Evolutionary conservation across 2,329 filamentous ascomycete genomes (phyloP), one percentile per base, ranked within the genome.

Genomic region (Cladosporium oxysporum): DNA sequence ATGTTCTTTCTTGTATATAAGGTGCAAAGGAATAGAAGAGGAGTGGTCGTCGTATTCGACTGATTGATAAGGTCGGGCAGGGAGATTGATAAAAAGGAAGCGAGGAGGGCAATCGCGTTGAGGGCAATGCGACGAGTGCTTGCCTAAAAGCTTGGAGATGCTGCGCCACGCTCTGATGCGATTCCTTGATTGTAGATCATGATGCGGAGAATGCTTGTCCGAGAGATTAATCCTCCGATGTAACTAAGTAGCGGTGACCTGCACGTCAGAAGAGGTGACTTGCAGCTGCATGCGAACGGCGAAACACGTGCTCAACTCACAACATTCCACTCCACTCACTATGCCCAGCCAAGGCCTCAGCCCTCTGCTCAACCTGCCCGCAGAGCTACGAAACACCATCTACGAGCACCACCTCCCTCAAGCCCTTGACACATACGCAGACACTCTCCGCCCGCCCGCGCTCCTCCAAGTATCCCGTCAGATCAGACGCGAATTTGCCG

Each of bases 371-470:
- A 50, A 63, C 29, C 69, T 73, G 26, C 71, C 72, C 21, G 64
- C 71, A n/a, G 72, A 74, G 61, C 69, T 74, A 28, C 70, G 71
- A 41, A 52, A 66, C 12, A 61, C 66, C 21, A 73, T 73, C 65
- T 73, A 70, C 68, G 66, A 70, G 29, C 59, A 58, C 41, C 68
- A 65, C 8, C 71, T 75, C 33, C 69, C 65, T n/a, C 18, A 66
- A 47, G 55, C 64, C 49, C 49, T 69, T 37, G 29, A 58, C 14
- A 2, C 2, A n/a, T 68, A 65, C 62, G 64, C 64, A 49, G 60
- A 65, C 18, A 64, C 57, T 8, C 58, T 44, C 14, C 49, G 16
- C 12, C 59, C 47, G 16, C 68, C 68, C 1, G 14, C 64, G 5
- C 50, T 68, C 14, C 53, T 68, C 16, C 18, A 29, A 3, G 41